phyloP scores from a whole-genome alignment of 1,139 yeast species.

The Lodderomyces pseudojiufengensis region DNA sequence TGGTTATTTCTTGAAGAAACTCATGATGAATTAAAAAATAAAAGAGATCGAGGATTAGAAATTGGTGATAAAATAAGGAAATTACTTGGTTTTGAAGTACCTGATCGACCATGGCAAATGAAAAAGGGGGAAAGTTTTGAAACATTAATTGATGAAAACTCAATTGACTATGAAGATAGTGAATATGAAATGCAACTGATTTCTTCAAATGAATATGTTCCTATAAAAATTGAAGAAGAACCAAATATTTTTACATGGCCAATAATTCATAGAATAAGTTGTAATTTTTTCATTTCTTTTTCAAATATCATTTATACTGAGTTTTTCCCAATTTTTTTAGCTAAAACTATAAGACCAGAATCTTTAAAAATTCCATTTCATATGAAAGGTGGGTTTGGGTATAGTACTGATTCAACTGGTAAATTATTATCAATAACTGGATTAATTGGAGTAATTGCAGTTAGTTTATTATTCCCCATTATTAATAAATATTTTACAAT shows the following conservation, averaged over 20 bases:
- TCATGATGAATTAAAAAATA: slow-evolving; percentile 33
- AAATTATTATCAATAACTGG: slow-evolving; percentile 55
- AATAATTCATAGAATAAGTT: slow-evolving; percentile 18
- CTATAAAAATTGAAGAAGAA: not conserved
- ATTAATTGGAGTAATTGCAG: slow-evolving; percentile 49
- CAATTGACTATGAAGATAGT: not conserved
- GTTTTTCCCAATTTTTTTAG: slow-evolving; percentile 57
- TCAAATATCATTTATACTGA: slow-evolving; percentile 52
- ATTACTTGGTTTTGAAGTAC: slow-evolving; percentile 28
- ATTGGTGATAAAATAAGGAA: slow-evolving; percentile 46
- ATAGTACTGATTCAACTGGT: slow-evolving; percentile 49
- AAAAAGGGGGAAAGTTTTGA: slow-evolving; percentile 3
- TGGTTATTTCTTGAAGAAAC: slow-evolving; percentile 28
- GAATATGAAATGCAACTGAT: slow-evolving; percentile 5
- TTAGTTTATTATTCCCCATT: slow-evolving; percentile 50
- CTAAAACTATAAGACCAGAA: slow-evolving; percentile 37
- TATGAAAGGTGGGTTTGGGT: slow-evolving; percentile 30
- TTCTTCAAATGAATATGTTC: slow-evolving; percentile 7
- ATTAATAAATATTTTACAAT: slow-evolving; percentile 49
- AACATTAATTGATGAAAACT: slow-evolving; percentile 1
- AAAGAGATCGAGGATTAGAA: slow-evolving; percentile 49
- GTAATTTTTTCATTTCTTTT: slow-evolving; percentile 19
- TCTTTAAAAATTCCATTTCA: slow-evolving; percentile 35
- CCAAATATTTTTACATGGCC: slow-evolving; percentile 22
- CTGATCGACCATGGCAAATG: slow-evolving; percentile 34